A percentile compares a stretch with the other conserved stretches of the same genome.
Evolutionary conservation across 2,329 filamentous ascomycete species (phyloP).

Genomic region (Phoma sp.): DNA sequence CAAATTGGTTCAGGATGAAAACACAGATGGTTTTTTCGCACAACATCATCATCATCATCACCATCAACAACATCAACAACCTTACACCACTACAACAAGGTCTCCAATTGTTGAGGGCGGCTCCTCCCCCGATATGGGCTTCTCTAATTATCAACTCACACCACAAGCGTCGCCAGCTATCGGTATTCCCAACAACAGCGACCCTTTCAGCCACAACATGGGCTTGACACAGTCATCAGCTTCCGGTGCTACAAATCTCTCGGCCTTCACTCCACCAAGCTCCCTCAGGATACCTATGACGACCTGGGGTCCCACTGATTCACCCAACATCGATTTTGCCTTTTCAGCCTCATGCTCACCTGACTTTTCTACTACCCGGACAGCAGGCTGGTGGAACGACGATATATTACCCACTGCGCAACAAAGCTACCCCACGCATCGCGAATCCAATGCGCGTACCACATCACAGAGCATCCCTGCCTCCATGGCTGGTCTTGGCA

Average conservation of each 20-base stretch:
- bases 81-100: conserved; percentile 30
- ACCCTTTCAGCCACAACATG: conserved; percentile 35
- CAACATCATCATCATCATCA: conserved; percentile 18
- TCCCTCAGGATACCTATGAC: conserved; percentile 38
- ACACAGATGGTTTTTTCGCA: conserved; percentile 28
- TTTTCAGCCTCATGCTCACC: conserved; percentile 39
- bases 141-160: conserved; percentile 44
- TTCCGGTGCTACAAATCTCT: conserved; percentile 36
- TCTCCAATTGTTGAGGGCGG: conserved; percentile 26
- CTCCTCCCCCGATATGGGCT: conserved; percentile 24
- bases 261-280: conserved; percentile 48
- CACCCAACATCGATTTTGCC: conserved; percentile 37
- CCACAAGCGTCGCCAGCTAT: conserved; percentile 43
- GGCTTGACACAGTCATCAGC: conserved; percentile 23
- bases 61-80: conserved; percentile 22
- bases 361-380: conserved; percentile 32
- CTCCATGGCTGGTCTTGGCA: conserved; percentile 38
- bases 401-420: conserved; percentile 25
- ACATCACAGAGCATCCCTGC: conserved; percentile 22
- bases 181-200: conserved; percentile 23
- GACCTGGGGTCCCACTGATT: conserved; percentile 40
- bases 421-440: conserved; percentile 23
- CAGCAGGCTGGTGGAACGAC: conserved; percentile 38
- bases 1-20: conserved; percentile 36
- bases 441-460: conserved; percentile 27